Percentiles rank a stretch among this genome's conserved stretches.
phyloP scores from a whole-genome alignment of 1,284 basidiomycete species.

The Marasmius tenuissimus region DNA sequence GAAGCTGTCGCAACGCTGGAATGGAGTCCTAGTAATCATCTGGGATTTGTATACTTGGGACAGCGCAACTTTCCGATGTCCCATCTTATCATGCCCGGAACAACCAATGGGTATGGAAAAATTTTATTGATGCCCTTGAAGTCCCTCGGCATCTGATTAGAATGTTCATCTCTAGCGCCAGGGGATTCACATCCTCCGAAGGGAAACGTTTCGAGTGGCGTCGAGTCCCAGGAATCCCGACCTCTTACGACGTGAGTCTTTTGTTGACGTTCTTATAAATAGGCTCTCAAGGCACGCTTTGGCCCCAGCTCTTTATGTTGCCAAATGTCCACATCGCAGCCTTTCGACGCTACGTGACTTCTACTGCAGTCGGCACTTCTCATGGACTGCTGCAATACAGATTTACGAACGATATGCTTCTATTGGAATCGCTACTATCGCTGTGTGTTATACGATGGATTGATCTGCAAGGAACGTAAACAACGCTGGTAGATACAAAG shows the following conservation, averaged over 20 bases:
- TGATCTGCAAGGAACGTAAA: conserved; percentile 49
- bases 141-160: background rate
- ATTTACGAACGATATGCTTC: conserved; percentile 57
- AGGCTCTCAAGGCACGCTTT: background rate
- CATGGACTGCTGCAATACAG: conserved; percentile 63
- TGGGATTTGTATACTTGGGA: conserved; percentile 58
- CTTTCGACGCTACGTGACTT: conserved; percentile 52
- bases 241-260: conserved; percentile 56
- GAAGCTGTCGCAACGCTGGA: conserved; percentile 59
- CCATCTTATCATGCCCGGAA: conserved; percentile 55
- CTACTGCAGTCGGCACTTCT: conserved; percentile 60
- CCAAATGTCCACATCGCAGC: conserved; percentile 51
- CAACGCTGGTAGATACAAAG: background rate
- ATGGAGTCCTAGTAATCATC: conserved; percentile 57
- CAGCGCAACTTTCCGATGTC: conserved; percentile 59
- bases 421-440: conserved; percentile 63
- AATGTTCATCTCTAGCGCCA: conserved; percentile 40
- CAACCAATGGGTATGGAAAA: conserved; percentile 42
- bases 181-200: conserved; percentile 56
- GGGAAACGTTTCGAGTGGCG: conserved; percentile 63
- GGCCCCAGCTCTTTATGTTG: conserved; percentile 43
- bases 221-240: conserved; percentile 40
- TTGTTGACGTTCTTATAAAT: conserved; percentile 4
- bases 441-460: conserved; percentile 75
- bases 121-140: conserved; percentile 1